Base-by-base conservation (phyloP, 2,329 filamentous ascomycete genomes). In the Pseudocercospora ulei region DNA sequence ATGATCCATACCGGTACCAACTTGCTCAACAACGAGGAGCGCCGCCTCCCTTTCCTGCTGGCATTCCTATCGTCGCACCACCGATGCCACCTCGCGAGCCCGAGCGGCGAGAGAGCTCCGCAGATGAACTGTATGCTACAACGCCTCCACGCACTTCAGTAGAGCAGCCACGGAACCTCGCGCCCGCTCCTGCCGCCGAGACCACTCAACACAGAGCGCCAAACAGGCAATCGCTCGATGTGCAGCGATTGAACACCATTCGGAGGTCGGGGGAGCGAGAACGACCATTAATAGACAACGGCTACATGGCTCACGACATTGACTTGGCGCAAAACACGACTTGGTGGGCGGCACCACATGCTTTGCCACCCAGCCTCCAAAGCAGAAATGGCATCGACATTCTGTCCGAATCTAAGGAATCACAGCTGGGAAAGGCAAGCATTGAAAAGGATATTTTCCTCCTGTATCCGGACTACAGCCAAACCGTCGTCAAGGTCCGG, bases 401-500 rank as follows among this genome's bases (percentile, higher is more conserved):
- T 9, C 73, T 85, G 37, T 81, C 76, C 35, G 86, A 96, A 61
- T 72, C 79, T 13, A 83, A 93, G 48, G 84, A 95, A 57, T 76
- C 78, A 78, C 72, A 4, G 73, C 79, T 8, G 71, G 73, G 7
- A 78, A 78, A 48, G 58, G 76, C 76, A 0, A 72, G 71, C 1
- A 67, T 93, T 12, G 82, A 80, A 4, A 87, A 87, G 49, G 78
- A 87, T 43, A 71, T 95, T 26, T 90, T 81, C 52, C 69, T 96
- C n/a, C 66, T 98, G 5, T 98, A 84, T 66, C 79, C 86, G 55
- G 90, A 98, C 64, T 98, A 98, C 62, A 95, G 87, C 11, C 90
- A 96, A 59, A 96, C 88, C 0, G 71, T 92, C 48, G 74, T 98
- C 54, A 85, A 80, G 0, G 82, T 79, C 11, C 78, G 72, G 35